Percentiles rank a stretch among this genome's conserved stretches.
Conservation (phyloP, 1,284 basidiomycete species). For the Hemileia vastatrix region DNA sequence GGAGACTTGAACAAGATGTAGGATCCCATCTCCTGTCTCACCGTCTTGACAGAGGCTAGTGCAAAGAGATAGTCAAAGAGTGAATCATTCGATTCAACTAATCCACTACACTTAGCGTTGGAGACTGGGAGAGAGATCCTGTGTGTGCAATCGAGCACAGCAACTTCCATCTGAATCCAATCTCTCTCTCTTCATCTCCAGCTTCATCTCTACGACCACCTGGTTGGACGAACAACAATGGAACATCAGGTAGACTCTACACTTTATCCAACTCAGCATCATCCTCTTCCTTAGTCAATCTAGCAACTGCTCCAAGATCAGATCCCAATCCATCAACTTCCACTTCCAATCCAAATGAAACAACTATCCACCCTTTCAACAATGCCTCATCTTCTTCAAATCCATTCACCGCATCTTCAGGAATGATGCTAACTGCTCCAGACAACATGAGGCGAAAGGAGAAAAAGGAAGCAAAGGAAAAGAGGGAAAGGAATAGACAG, state of each 20-base stretch:
- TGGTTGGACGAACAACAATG: neutral
- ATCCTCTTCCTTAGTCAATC: neutral
- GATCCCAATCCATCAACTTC: neutral
- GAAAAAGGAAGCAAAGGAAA: conserved; percentile 31
- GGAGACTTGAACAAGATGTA: no score
- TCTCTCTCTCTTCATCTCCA: neutral
- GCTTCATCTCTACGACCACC: neutral
- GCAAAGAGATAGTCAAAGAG: no score
- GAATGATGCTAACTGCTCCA: conserved; percentile 39
- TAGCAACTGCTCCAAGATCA: neutral
- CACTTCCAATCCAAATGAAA: neutral
- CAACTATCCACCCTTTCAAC: neutral
- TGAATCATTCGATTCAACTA: no score
- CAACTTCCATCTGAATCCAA: neutral
- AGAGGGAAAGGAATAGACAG: conserved; percentile 30
- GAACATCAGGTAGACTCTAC: neutral
- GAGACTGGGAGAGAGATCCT: no score
- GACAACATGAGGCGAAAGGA: conserved; percentile 36
- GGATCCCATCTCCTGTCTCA: no score
- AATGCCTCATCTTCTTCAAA: neutral
- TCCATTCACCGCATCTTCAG: neutral
- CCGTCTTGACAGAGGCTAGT: no score
- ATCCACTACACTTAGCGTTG: no score
- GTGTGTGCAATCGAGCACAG: neutral
- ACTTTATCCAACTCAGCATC: neutral